Conservation (phyloP, 345 rosid species). For the Eucalyptus victrix region DNA sequence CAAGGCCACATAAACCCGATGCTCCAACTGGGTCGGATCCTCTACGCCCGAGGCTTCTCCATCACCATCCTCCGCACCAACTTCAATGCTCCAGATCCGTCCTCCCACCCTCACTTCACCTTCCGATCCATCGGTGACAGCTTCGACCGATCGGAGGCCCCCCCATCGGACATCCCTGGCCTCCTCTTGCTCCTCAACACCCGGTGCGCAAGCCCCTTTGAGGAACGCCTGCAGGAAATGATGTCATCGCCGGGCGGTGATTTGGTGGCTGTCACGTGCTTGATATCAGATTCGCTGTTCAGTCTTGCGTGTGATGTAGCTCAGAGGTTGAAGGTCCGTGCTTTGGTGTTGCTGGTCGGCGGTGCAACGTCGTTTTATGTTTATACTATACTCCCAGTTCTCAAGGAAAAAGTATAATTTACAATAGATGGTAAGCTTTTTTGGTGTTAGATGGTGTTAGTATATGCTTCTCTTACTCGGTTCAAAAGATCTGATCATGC, state of each 20-base stretch:
- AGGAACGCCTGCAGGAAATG: conserved; percentile 5
- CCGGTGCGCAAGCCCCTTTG: background rate
- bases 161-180: background rate
- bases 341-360: conserved; percentile 13
- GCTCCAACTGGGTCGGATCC: conserved; percentile 16
- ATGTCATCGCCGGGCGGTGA: background rate
- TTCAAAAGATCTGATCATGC: background rate
- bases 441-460: background rate
- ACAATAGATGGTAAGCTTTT: conserved; percentile 8
- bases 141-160: background rate
- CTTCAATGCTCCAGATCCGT: conserved; percentile 17
- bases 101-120: conserved; percentile 11
- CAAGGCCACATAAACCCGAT: conserved; percentile 25
- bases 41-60: conserved; percentile 13
- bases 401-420: conserved; percentile 15
- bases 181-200: background rate
- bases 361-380: conserved; percentile 13
- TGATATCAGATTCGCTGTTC: conserved; percentile 10
- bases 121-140: conserved; percentile 7
- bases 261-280: background rate
- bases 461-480: background rate
- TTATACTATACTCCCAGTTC: conserved; percentile 13
- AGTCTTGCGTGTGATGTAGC: conserved; percentile 13
- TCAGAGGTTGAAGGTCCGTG: conserved; percentile 6
- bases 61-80: conserved; percentile 12